Conservation (phyloP, 1,139 yeast genomes). For the Candida sp. region DNA sequence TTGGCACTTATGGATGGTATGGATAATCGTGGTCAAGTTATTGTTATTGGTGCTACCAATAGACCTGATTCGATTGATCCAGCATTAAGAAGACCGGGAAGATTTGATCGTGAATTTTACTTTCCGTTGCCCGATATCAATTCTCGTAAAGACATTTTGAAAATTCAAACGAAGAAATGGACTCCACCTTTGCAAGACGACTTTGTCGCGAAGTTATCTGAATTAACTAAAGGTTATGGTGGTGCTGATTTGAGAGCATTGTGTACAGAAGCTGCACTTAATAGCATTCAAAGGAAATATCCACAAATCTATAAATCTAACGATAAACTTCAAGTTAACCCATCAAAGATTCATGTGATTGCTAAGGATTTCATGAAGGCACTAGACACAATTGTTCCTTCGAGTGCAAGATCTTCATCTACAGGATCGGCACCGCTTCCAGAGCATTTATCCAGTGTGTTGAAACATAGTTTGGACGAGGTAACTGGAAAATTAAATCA, state of each 20-base stretch:
- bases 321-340: constrained; percentile 73
- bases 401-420: constrained; percentile 84
- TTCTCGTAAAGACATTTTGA: constrained; percentile 74
- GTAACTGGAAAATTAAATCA: constrained; percentile 50
- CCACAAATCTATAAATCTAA: constrained; percentile 88
- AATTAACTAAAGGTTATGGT: constrained; percentile 91
- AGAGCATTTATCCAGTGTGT: constrained; percentile 60
- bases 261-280: constrained; percentile 94
- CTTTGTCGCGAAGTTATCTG: constrained; percentile 68
- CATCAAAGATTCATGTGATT: constrained; percentile 67
- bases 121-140: constrained; percentile 87
- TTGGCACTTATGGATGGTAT: constrained; percentile 98
- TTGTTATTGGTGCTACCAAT: constrained; percentile 97
- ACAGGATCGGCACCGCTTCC: constrained; percentile 80
- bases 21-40: constrained; percentile 96
- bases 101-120: constrained; percentile 95
- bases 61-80: constrained; percentile 98
- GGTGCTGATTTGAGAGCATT: constrained; percentile 96
- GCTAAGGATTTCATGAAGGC: constrained; percentile 89
- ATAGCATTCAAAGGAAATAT: constrained; percentile 84
- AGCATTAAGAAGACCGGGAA: constrained; percentile 94
- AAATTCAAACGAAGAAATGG: constrained; percentile 91
- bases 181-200: constrained; percentile 58
- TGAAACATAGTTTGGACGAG: constrained; percentile 45
- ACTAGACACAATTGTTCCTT: constrained; percentile 83